These are phyloP conservation scores for Phytophthora pini DNA, from an alignment of 352 stramenopile genomes.

Conservation along the genomic window DNA sequence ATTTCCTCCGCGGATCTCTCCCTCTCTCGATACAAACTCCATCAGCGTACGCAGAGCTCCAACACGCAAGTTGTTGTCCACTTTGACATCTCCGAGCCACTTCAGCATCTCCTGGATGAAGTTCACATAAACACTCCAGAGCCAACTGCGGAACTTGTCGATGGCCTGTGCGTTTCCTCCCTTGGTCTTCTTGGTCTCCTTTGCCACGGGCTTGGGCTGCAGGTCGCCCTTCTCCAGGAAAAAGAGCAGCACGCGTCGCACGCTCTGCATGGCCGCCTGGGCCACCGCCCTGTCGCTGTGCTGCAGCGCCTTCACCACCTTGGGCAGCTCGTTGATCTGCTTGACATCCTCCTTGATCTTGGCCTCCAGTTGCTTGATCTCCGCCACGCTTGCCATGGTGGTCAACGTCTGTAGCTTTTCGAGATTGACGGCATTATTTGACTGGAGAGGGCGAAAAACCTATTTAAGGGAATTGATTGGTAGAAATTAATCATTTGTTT, in stretches of 20 bases:
- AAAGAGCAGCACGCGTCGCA: slow-evolving; percentile 81
- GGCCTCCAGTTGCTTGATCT: slow-evolving; percentile 89
- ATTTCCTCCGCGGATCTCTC: slow-evolving; percentile 45
- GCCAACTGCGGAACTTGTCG: slow-evolving; percentile 82
- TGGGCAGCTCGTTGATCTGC: slow-evolving; percentile 84
- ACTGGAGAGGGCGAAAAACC: slow-evolving; percentile 16
- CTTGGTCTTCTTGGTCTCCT: slow-evolving; percentile 58
- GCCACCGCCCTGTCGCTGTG: slow-evolving; percentile 74
- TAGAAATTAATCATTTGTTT: neutral
- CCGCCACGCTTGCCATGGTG: slow-evolving; percentile 61
- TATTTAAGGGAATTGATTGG: neutral
- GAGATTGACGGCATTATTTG: slow-evolving; percentile 21
- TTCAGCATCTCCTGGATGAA: slow-evolving; percentile 88
- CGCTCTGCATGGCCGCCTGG: slow-evolving; percentile 81
- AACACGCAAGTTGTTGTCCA: slow-evolving; percentile 75
- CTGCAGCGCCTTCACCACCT: slow-evolving; percentile 78
- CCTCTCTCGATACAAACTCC: slow-evolving; percentile 87
- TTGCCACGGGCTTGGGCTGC: slow-evolving; percentile 30
- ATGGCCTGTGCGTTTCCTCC: slow-evolving; percentile 51
- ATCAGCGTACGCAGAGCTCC: slow-evolving; percentile 88
- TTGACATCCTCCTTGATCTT: slow-evolving; percentile 89
- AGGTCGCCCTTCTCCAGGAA: slow-evolving; percentile 88
- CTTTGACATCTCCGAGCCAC: slow-evolving; percentile 57
- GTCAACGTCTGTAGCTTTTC: slow-evolving; percentile 19
- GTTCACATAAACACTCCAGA: slow-evolving; percentile 80